Evolutionary conservation across 257 asterid genomes (phyloP), one percentile per base, ranked within the genome.

Genomic region (Cruciata laevipes): DNA sequence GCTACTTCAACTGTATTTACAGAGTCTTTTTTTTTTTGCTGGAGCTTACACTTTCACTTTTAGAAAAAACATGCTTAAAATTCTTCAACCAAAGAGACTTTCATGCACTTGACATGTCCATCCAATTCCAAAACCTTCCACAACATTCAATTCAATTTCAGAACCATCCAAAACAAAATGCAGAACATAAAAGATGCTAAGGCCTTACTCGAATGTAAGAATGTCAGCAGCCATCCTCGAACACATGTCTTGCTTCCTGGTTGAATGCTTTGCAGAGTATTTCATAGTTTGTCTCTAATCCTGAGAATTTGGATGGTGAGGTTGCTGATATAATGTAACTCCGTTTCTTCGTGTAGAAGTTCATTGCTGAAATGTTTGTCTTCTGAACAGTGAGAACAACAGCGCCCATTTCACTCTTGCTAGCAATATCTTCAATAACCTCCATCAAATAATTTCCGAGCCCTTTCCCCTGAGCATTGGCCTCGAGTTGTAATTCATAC

Each of bases 341-440:
- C 57, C 88, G 94, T 75, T 85, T 90, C 63, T 49, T 60, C 61
- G 70, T 79, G 68, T 93, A 93, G 68, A 90, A 93, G 67, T 83
- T 76, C 88, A 88, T 85, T n/a, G 96, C 99, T 18, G 23, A 63
- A 31, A 14, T 49, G 71, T 93, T 93, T 73, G 87, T 82, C 76
- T 71, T 90, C 75, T 93, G 99, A 69, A 93, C 97, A 17, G 99
- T 93, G 40, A 93, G 85, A 82, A 88, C 76, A 71, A 93, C 92
- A 67, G 97, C 96, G 37, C 85, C 82, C 99, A 93, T 84, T 81
- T 72, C 73, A 59, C 69, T 82, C 97, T 88, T 77, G 47, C 75
- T 62, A 81, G 95, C 97, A 85, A 93, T 88, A 66, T 80, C 85
- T 77, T 93, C 95, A 33, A 93, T 81, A 59, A 90, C 69, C 65